A percentile compares a stretch with the other conserved stretches of the same genome.
Conservation (phyloP, 495 filamentous ascomycete species). For the Oidiodendron maius region DNA sequence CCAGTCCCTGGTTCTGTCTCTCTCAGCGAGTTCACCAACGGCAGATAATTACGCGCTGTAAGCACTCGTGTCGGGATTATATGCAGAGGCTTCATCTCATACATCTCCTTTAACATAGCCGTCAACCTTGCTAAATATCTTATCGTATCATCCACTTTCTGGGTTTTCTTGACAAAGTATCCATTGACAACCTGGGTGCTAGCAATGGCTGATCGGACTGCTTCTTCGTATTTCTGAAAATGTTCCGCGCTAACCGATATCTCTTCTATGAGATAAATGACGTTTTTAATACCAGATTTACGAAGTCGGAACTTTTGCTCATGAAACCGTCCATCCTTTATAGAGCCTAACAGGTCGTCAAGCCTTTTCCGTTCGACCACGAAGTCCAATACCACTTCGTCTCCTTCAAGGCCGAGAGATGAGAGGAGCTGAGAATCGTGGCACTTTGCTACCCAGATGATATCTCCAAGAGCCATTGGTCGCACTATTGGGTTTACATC, state of each 20-base stretch:
- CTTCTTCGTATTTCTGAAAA: constrained; percentile 53
- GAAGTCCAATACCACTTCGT: constrained; percentile 75
- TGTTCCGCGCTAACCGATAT: constrained; percentile 44
- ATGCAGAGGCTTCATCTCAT: constrained; percentile 45
- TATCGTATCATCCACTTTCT: constrained; percentile 74
- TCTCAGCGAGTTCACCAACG: constrained; percentile 51
- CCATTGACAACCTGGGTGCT: constrained; percentile 76
- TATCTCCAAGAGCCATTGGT: constrained; percentile 67
- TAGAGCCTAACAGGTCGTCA: constrained; percentile 72
- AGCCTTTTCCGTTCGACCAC: constrained; percentile 80
- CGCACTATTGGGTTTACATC: constrained; percentile 61
- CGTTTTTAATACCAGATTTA: constrained; percentile 65
- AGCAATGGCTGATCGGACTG: constrained; percentile 68
- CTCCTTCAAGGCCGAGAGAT: constrained; percentile 55
- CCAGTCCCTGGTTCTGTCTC: constrained; percentile 36
- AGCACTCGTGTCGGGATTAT: constrained; percentile 63
- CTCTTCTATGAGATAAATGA: constrained; percentile 80
- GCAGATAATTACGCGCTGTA: constrained; percentile 66
- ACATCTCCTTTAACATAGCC: constrained; percentile 56
- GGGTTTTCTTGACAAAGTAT: constrained; percentile 75
- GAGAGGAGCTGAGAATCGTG: constrained; percentile 50
- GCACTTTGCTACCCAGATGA: constrained; percentile 75
- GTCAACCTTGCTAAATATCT: constrained; percentile 75
- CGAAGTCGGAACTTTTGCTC: constrained; percentile 81
- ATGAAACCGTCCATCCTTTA: constrained; percentile 78